Conservation (phyloP, 805 yeast genomes). For the Starmerella tilneyi region DNA sequence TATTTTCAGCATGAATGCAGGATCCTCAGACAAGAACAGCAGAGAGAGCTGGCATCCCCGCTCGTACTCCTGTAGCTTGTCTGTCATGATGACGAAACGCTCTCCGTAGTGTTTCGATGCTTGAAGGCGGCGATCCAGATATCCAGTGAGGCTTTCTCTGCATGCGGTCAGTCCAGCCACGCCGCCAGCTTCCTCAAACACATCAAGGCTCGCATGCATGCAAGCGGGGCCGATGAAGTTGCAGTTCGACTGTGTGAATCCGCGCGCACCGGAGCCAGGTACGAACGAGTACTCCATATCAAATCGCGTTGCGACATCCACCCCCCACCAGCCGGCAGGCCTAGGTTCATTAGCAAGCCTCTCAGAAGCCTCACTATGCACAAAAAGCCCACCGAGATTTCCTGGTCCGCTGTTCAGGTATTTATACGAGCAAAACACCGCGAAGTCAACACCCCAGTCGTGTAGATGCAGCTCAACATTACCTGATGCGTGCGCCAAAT, state of each 20-base stretch:
- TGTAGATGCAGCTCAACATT: slow-evolving; percentile 69
- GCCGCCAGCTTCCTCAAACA: slow-evolving; percentile 55
- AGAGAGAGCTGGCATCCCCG: slow-evolving; percentile 80
- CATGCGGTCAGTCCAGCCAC: slow-evolving; percentile 46
- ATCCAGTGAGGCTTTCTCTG: slow-evolving; percentile 48
- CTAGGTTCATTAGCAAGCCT: slow-evolving; percentile 40
- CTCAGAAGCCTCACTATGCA: slow-evolving; percentile 40
- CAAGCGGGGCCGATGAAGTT: slow-evolving; percentile 77
- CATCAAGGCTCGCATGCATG: slow-evolving; percentile 52
- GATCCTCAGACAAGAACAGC: slow-evolving; percentile 38
- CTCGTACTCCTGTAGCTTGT: slow-evolving; percentile 38
- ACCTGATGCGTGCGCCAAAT: slow-evolving; percentile 89
- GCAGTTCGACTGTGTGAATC: slow-evolving; percentile 84
- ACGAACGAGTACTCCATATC: slow-evolving; percentile 68
- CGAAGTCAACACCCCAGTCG: slow-evolving; percentile 87
- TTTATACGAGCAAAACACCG: slow-evolving; percentile 90
- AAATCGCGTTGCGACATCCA: slow-evolving; percentile 57
- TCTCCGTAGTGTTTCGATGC: slow-evolving; percentile 39
- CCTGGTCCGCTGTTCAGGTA: slow-evolving; percentile 92
- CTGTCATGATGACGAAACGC: slow-evolving; percentile 62
- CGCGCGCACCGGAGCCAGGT: slow-evolving; percentile 77
- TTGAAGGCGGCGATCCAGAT: slow-evolving; percentile 41
- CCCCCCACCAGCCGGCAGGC: slow-evolving; percentile 98
- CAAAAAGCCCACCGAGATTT: slow-evolving; percentile 75
- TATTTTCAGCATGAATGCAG: slow-evolving; percentile 51